Conservation (phyloP, 1,139 yeast genomes). For the Candida pseudocylindracea region DNA sequence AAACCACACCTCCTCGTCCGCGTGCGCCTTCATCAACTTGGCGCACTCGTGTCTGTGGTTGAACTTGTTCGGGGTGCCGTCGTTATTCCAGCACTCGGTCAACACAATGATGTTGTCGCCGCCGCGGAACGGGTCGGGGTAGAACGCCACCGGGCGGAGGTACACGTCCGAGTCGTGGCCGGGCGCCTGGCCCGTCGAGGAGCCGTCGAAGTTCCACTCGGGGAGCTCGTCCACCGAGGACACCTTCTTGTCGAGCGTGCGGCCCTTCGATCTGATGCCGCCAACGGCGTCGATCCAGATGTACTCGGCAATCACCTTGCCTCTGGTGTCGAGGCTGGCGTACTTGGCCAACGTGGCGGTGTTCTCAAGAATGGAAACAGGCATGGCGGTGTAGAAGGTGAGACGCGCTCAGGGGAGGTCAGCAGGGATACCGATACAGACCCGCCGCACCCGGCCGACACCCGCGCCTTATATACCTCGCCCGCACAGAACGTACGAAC, state of each 20-base stretch:
- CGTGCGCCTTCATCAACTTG: slow-evolving; percentile 87
- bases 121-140: slow-evolving; percentile 93
- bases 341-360: slow-evolving; percentile 66
- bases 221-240: slow-evolving; percentile 69
- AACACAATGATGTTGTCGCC: slow-evolving; percentile 93
- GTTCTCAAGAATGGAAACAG: slow-evolving; percentile 33
- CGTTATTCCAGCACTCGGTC: slow-evolving; percentile 96
- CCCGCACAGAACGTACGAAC: too few species aligned
- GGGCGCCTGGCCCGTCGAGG: slow-evolving; percentile 97
- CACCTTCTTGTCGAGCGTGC: slow-evolving; percentile 54
- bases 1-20: slow-evolving; percentile 76
- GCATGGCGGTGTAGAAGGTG: not conserved
- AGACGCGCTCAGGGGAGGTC: not conserved
- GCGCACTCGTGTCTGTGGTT: slow-evolving; percentile 97
- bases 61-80: slow-evolving; percentile 95
- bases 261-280: slow-evolving; percentile 83
- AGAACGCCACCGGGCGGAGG: slow-evolving; percentile 81
- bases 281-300: slow-evolving; percentile 96
- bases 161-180: slow-evolving; percentile 93
- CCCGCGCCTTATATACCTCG: too few species aligned
- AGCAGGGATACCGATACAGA: too few species aligned
- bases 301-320: slow-evolving; percentile 82
- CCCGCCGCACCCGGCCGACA: too few species aligned
- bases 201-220: slow-evolving; percentile 99
- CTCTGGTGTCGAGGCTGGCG: slow-evolving; percentile 65